Evolutionary conservation across 2,329 filamentous ascomycete genomes (phyloP), one percentile per base, ranked within the genome.

Genomic region (Paecilomyces niveus): DNA sequence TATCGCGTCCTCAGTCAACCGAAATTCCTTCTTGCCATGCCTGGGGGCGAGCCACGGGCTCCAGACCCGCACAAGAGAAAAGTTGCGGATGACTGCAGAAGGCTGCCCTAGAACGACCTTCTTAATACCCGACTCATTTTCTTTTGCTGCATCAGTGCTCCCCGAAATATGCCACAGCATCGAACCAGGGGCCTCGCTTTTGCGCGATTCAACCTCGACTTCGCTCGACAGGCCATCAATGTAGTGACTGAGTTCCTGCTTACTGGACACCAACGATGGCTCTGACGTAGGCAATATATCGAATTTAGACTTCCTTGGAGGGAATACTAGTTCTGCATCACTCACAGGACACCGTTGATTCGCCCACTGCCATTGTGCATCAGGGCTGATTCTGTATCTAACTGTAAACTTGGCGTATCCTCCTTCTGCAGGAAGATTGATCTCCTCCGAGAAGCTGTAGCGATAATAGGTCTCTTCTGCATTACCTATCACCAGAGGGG

Each of bases 41-140:
- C 91, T 81, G n/a, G 93, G 93, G 7, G 89, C 90, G 10, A 96
- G 77, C 93, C 93, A 97, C 1, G 92, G 88, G 33, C 82, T 83
- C 85, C 87, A 94, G 3, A 90, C 79, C 18, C 92, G 85, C 4
- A 95, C 86, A 11, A 96, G 75, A 7, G 90, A 85, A 70, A 96
- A 93, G 85, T 91, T 96, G 65, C 89, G 87, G 68, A 82, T 81
- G 55, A 83, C 74, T 50, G 83, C 82, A 66, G 82, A 87, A 0
- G 89, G 88, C 1, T 76, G 75, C 0, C 90, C 90, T 0, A 95
- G 74, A 1, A 77, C 73, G 31, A 86, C 70, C 54, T 81, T 76
- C 31, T 80, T 81, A 57, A 81, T 80, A 0, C 82, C 79, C 3
- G 90, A 89, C 3, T 78, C 70, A 0, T 80, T 83, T 21, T 81